Evolutionary conservation across 2,329 filamentous ascomycete genomes (phyloP).

Genomic region (Tolypocladium pustulatum): DNA sequence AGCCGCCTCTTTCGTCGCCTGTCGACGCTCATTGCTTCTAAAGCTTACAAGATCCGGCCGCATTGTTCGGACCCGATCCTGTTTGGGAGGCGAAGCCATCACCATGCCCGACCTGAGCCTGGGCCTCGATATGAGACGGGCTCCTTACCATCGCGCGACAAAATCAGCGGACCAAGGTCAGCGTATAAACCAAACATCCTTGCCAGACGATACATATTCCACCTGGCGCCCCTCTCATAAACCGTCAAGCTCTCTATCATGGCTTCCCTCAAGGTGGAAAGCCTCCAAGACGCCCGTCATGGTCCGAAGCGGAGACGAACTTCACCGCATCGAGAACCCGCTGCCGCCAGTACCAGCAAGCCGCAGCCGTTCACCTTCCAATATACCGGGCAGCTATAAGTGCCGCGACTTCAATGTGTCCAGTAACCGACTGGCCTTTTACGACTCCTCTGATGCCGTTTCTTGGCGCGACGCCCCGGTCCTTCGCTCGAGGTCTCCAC

Average conservation of each 20-base stretch:
- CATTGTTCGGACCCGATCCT: neutral
- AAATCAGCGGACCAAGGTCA: neutral
- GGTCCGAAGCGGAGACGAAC: slow-evolving; percentile 25
- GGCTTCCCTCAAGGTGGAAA: slow-evolving; percentile 1
- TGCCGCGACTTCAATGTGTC: neutral
- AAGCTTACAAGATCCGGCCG: neutral
- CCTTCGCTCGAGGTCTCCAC: neutral
- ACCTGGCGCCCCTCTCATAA: neutral
- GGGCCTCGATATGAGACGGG: neutral
- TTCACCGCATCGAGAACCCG: slow-evolving; percentile 26
- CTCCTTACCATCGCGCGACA: neutral
- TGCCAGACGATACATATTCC: neutral
- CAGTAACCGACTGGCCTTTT: neutral
- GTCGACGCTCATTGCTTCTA: no score
- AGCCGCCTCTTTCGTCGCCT: no score
- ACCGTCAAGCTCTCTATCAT: neutral
- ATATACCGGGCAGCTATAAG: neutral
- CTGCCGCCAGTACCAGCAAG: slow-evolving; percentile 26
- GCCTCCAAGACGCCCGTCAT: slow-evolving; percentile 6
- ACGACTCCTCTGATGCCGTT: neutral
- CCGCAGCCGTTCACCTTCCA: neutral
- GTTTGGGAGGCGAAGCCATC: neutral
- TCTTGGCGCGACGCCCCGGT: neutral
- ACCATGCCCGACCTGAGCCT: neutral
- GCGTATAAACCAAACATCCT: neutral